A percentile compares a stretch with the other conserved stretches of the same genome.
Evolutionary conservation across 1,284 basidiomycete species (phyloP).

Genomic region (Marasmius sp.): DNA sequence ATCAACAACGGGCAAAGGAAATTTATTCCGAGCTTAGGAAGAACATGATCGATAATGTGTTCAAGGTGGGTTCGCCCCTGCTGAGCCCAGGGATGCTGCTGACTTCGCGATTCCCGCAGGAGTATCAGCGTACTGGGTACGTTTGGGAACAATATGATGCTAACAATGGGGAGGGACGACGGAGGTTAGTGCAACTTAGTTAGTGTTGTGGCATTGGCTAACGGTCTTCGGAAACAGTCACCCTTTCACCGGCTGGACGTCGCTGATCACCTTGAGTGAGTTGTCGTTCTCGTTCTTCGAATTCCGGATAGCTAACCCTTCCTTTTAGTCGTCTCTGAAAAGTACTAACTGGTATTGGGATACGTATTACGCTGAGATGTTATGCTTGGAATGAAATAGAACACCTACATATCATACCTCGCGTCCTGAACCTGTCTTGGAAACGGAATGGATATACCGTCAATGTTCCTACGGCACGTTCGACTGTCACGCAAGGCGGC

Average conservation of each 20-base stretch:
- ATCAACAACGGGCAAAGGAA: conserved; percentile 68
- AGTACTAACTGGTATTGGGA: conserved; percentile 37
- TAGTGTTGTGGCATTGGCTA: conserved; percentile 8
- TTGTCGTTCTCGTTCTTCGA: neutral
- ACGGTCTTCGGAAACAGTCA: conserved; percentile 50
- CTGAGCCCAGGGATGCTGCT: conserved; percentile 5
- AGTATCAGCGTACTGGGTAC: conserved; percentile 89
- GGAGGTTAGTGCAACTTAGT: conserved; percentile 56
- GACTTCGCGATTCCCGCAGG: conserved; percentile 45
- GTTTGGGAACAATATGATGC: conserved; percentile 97
- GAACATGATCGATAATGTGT: conserved; percentile 86
- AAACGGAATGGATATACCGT: too few relatives aligned
- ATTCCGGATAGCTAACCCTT: conserved; percentile 8
- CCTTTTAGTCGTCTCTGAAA: conserved; percentile 54
- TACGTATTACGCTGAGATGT: neutral
- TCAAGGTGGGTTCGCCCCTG: conserved; percentile 53
- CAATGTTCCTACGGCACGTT: too few relatives aligned
- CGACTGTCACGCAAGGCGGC: too few relatives aligned
- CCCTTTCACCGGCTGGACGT: conserved; percentile 94
- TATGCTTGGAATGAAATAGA: too few relatives aligned
- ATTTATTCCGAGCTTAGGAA: conserved; percentile 80
- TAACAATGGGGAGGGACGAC: conserved; percentile 75
- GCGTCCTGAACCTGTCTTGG: too few relatives aligned
- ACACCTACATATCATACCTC: too few relatives aligned
- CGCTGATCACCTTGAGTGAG: conserved; percentile 77